Evolutionary conservation across 2,329 filamentous ascomycete genomes (phyloP).

Genomic region (Aureobasidium lini): DNA sequence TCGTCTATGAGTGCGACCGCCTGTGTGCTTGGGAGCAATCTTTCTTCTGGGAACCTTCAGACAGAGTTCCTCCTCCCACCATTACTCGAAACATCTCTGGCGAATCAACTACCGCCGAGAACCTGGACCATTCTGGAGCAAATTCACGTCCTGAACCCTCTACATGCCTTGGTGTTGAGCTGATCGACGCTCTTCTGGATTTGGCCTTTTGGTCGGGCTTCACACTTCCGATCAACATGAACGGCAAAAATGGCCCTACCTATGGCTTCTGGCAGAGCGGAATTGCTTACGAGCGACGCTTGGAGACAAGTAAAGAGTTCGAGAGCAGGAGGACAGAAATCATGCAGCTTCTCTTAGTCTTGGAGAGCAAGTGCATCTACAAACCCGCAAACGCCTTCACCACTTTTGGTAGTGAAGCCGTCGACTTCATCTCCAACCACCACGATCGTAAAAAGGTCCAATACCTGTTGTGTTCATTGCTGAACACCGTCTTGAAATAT

Average conservation of each 20-base stretch:
- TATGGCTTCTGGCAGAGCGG: conserved; percentile 98
- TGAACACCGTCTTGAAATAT: conserved; percentile 94
- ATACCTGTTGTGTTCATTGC: conserved; percentile 64
- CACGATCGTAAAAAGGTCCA: conserved; percentile 16
- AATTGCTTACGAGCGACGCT: conserved; percentile 85
- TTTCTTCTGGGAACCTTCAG: conserved; percentile 69
- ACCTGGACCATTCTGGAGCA: not conserved
- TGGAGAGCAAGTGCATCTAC: conserved; percentile 91
- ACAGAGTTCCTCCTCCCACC: not conserved
- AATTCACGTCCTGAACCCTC: not conserved
- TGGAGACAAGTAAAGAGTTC: conserved; percentile 81
- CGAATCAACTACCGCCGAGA: conserved; percentile 43
- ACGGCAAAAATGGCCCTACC: conserved; percentile 52
- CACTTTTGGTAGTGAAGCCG: conserved; percentile 10
- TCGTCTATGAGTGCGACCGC: conserved; percentile 81
- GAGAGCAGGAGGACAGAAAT: conserved; percentile 92
- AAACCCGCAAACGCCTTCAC: conserved; percentile 54
- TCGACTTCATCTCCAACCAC: conserved; percentile 15
- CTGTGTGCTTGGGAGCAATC: conserved; percentile 79
- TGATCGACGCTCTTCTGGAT: conserved; percentile 84
- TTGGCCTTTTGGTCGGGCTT: conserved; percentile 88
- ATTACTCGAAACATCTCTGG: not conserved
- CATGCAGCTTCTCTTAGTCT: conserved; percentile 71
- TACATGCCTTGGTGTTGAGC: conserved; percentile 59
- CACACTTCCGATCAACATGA: conserved; percentile 56